Base-by-base conservation (phyloP, 306 rosid species). In the Cicer yamashitae region DNA sequence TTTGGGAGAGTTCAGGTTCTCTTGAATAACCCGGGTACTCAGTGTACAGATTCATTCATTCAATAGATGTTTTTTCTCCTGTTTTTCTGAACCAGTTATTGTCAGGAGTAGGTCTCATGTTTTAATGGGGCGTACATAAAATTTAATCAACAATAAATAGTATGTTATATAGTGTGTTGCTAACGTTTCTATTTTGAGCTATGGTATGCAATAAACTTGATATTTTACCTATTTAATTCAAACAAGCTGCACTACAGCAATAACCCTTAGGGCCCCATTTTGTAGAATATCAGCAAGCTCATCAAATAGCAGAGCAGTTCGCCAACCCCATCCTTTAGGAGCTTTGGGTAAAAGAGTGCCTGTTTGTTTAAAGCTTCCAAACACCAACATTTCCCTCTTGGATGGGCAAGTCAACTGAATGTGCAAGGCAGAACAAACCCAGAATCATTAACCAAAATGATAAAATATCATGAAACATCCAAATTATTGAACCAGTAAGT, bases 301-400 rank as follows among this genome's bases (percentile, higher is more conserved):
- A 12, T 94, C 92, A 79, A 92, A 94, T 47, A 90, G 81, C 75
- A 91, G 86, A 59, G 99, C 96, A 57, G 96, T 92, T 76, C 97
- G 89, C 99, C 99, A 94, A 51, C 99, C 99, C 99, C 99, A 94
- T 69, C 99, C 96, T 79, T 94, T 94, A 3, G 99, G 99, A 76
- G 92, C 96, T 84, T 94, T 94, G 0, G 99, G 99, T 63, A 94
- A 84, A 77, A 94, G 97, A 48, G 99, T 94, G 48, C 99, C 99
- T 5, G 97, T 86, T 79, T 92, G 96, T 86, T 92, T 94, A 81
- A 85, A 86, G 84, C 85, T 92, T 85, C 99, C 99, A 67, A 90
- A 94, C 65, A 87, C 91, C 96, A 90, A 85, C 75, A 89, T 91
- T 84, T 94, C 98, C 85, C 96, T 86, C 87, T 94, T 94, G 22